phyloP scores from a whole-genome alignment of 768 basidiomycete species.

The Lentinula raphanica region DNA sequence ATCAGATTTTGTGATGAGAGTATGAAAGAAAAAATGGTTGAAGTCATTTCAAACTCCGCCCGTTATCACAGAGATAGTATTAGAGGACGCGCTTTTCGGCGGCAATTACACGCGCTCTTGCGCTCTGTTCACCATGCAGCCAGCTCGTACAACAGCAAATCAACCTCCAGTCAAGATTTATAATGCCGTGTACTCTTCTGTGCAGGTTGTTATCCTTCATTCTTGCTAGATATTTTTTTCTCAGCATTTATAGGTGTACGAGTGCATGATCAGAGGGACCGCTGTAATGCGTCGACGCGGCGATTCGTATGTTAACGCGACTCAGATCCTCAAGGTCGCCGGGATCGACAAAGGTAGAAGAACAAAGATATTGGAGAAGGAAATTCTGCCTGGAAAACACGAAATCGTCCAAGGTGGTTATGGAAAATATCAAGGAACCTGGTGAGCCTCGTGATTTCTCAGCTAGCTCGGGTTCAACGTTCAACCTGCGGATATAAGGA shows the following conservation, averaged over 20 bases:
- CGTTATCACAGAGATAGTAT: not conserved
- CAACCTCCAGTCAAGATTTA: slow-evolving; percentile 75
- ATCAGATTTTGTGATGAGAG: not conserved
- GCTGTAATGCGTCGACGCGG: slow-evolving; percentile 95
- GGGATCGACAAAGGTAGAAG: slow-evolving; percentile 95
- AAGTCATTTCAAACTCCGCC: not conserved
- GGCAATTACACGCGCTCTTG: slow-evolving; percentile 3
- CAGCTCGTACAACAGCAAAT: slow-evolving; percentile 24
- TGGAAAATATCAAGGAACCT: slow-evolving; percentile 98
- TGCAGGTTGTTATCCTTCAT: slow-evolving; percentile 49
- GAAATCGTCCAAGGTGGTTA: slow-evolving; percentile 99
- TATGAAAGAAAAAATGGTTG: not conserved
- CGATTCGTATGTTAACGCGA: slow-evolving; percentile 97
- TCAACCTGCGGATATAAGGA: slow-evolving; percentile 46
- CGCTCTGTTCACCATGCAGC: not conserved
- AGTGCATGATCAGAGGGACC: slow-evolving; percentile 97
- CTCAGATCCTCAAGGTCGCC: slow-evolving; percentile 97
- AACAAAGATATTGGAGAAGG: slow-evolving; percentile 96
- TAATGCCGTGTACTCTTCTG: slow-evolving; percentile 89
- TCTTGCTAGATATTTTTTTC: slow-evolving; percentile 5
- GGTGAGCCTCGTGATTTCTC: slow-evolving; percentile 79
- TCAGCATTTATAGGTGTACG: slow-evolving; percentile 71
- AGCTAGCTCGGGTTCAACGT: slow-evolving; percentile 53
- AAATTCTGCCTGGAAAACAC: slow-evolving; percentile 90
- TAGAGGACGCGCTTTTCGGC: not conserved